Evolutionary conservation across 768 basidiomycete species (phyloP), one percentile per base, ranked within the genome.

Genomic region (Boletus subparvulus): DNA sequence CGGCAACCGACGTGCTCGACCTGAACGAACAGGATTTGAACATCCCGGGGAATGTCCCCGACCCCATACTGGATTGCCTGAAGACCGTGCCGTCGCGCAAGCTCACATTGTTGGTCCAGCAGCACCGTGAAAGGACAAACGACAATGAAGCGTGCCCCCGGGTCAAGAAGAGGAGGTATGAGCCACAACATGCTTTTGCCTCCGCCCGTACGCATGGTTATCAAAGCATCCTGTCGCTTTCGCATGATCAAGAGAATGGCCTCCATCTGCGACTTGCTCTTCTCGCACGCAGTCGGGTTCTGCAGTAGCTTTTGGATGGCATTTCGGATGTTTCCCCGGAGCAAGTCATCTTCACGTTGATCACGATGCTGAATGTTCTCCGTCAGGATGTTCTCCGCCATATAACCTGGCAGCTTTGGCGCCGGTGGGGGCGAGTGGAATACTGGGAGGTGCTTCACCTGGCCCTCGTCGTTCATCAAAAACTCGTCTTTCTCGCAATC

Each of bases 161-260:
- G 54, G 14, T 55, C 35, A 0, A 55, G 47, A 3, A 55, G 42
- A 43, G 35, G 41, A 3, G 54, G 48, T 28, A 37, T 1, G 3
- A 55, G 26, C 54, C 54, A 55, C 24, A 50, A 11, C 47, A 55
- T 43, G 35, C 54, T 55, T 32, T 55, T 55, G 2, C 54, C 54
- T 13, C 54, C 42, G 0, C 54, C 54, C 14, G 54, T 55, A 19
- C 48, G 24, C 54, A 55, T 55, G 41, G 54, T 50, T 44, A 55
- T 44, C 28, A 55, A 50, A 30, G 35, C 54, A 44, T 55, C 54
- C 16, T 51, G 48, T 8, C 8, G n/a, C n/a, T 44, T 51, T 21
- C 19, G 19, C 54, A 55, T 50, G 0, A 51, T 3, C 28, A 50
- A 17, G 4, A 55, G 54, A 1, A 55, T 13, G 26, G 42, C 54